Evolutionary conservation across 148 eudicot species (phyloP).

Genomic region (Nyssa sinensis): DNA sequence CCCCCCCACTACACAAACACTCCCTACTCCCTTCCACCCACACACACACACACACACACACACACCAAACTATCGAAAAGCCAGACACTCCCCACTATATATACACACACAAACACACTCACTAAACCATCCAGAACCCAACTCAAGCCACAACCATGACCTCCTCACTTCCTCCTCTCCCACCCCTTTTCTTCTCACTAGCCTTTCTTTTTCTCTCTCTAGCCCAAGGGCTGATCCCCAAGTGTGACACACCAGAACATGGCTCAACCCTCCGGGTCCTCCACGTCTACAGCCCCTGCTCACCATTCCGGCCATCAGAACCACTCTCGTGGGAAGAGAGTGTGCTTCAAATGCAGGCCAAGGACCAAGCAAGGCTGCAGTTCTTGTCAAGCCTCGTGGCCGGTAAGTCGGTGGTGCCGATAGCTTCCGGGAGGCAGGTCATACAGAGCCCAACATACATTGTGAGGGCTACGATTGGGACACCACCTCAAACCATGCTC

Average conservation of each 20-base stretch:
- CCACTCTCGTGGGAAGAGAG: conserved; percentile 66
- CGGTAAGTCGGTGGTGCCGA: conserved; percentile 45
- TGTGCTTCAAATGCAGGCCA: conserved; percentile 48
- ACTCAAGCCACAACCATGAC: conserved; percentile 14
- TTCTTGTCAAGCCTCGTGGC: conserved; percentile 66
- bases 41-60: neutral
- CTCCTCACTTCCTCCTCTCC: conserved; percentile 6
- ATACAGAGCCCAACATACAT: conserved; percentile 73
- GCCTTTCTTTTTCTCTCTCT: conserved; percentile 22
- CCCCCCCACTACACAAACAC: neutral
- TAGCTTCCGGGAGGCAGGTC: conserved; percentile 62
- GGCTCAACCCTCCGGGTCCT: conserved; percentile 50
- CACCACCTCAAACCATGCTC: conserved; percentile 62
- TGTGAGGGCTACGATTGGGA: conserved; percentile 71
- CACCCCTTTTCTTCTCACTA: conserved; percentile 19
- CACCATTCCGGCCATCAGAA: conserved; percentile 45
- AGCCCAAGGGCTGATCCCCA: conserved; percentile 19
- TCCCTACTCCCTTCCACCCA: neutral
- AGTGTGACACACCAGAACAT: conserved; percentile 19
- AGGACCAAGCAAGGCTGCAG: conserved; percentile 56
- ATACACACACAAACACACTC: neutral
- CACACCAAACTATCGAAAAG: neutral
- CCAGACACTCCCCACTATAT: neutral
- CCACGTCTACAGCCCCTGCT: conserved; percentile 65
- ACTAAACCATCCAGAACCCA: neutral